Conservation (phyloP, 345 rosid genomes). For the Aegle marmelos region DNA sequence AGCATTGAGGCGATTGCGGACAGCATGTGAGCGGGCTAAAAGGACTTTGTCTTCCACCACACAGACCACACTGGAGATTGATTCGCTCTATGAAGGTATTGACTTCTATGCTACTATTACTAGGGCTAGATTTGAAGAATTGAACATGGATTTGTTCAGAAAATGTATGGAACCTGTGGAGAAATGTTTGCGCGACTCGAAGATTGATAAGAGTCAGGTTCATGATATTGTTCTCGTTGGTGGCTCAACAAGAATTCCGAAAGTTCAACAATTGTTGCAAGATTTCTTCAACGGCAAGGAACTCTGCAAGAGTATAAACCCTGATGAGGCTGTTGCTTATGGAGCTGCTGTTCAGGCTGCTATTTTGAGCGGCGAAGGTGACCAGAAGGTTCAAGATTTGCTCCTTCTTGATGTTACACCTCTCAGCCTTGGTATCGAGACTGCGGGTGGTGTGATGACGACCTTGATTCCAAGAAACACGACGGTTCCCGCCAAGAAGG, state of each 20-base stretch:
- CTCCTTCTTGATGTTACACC: slow-evolving; percentile 34
- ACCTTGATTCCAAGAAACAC: slow-evolving; percentile 32
- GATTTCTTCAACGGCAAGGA: slow-evolving; percentile 30
- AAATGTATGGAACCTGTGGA: slow-evolving; percentile 36
- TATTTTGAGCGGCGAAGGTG: slow-evolving; percentile 24
- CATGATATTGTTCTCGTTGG: slow-evolving; percentile 27
- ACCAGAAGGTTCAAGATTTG: slow-evolving; percentile 33
- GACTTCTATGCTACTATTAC: slow-evolving; percentile 36
- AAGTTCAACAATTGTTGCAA: slow-evolving; percentile 30
- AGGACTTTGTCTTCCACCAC: slow-evolving; percentile 30
- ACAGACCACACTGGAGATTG: slow-evolving; percentile 37
- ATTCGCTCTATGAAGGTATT: slow-evolving; percentile 28
- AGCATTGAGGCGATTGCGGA: slow-evolving; percentile 32
- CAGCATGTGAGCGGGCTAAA: slow-evolving; percentile 35
- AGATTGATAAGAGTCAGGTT: slow-evolving; percentile 23
- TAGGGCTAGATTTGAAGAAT: slow-evolving; percentile 31
- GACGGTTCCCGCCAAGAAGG: slow-evolving; percentile 32
- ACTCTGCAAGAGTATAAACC: slow-evolving; percentile 37
- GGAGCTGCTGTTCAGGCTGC: slow-evolving; percentile 34
- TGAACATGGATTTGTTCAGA: slow-evolving; percentile 35
- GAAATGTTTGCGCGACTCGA: slow-evolving; percentile 33
- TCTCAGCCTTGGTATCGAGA: slow-evolving; percentile 36
- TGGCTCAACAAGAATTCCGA: slow-evolving; percentile 30
- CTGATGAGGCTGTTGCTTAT: slow-evolving; percentile 30
- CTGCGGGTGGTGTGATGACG: slow-evolving; percentile 33